Percentiles rank a stretch among this genome's conserved stretches.
phyloP scores from a whole-genome alignment of 495 filamentous ascomycete genomes.

The Trichoderma erinaceum region DNA sequence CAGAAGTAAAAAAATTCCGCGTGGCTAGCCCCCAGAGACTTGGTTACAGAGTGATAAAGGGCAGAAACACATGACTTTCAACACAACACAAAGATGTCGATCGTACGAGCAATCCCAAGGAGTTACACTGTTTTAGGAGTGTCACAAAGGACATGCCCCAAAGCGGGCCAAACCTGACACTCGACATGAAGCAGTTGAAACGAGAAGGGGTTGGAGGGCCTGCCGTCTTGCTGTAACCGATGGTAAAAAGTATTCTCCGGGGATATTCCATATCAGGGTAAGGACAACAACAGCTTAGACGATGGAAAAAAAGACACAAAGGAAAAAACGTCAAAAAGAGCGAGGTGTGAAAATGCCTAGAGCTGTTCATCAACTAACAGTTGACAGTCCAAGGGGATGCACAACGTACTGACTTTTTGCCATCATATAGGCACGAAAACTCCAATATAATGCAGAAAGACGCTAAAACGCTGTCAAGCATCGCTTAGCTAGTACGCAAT shows the following conservation, averaged over 20 bases:
- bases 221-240: no score
- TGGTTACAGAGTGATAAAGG: no score
- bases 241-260: not conserved
- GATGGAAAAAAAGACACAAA: not conserved
- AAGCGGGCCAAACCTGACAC: not conserved
- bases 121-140: no score
- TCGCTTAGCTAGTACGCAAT: not conserved
- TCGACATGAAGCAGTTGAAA: not conserved
- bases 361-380: not conserved
- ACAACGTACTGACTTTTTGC: not conserved
- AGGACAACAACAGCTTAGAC: not conserved
- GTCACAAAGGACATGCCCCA: not conserved
- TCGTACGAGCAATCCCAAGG: no score
- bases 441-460: not conserved
- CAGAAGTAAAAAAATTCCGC: no score
- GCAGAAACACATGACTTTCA: no score
- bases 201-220: not conserved
- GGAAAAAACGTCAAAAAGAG: not conserved
- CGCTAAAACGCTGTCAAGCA: slow-evolving; percentile 5
- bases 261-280: not conserved
- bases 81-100: no score
- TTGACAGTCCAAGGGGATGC: not conserved
- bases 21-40: no score
- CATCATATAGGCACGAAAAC: not conserved
- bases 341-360: not conserved